These are phyloP conservation scores for Fusarium solani-melongenae DNA, from an alignment of 2,329 filamentous ascomycete genomes.

Conservation along the genomic window DNA sequence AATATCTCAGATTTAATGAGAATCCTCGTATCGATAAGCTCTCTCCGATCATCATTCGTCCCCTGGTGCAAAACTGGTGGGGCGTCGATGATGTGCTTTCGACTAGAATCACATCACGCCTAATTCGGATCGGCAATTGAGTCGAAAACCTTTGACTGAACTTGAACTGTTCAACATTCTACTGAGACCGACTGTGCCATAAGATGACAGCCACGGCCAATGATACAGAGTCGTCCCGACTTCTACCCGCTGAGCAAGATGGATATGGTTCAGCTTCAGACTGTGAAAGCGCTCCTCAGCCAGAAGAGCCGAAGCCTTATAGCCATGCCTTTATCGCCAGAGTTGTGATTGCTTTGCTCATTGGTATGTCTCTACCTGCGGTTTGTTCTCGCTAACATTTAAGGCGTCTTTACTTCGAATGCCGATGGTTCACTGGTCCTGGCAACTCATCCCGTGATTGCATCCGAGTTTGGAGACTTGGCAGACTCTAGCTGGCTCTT, in stretches of 20 bases:
- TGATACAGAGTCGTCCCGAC: conserved; percentile 16
- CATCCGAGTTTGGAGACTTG: conserved; percentile 69
- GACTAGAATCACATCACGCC: not conserved
- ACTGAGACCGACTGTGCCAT: not conserved
- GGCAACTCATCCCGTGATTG: conserved; percentile 72
- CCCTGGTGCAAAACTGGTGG: not conserved
- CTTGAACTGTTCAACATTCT: not conserved
- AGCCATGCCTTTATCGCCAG: conserved; percentile 29
- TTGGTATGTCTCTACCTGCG: conserved; percentile 13
- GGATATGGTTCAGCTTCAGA: conserved; percentile 13
- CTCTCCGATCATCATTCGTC: not conserved
- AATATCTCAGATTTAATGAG: not conserved
- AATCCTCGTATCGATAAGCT: not conserved
- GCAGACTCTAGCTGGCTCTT: conserved; percentile 61
- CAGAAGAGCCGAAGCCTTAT: conserved; percentile 13
- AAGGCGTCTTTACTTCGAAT: conserved; percentile 70
- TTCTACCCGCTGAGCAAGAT: conserved; percentile 2
- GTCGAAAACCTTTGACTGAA: not conserved
- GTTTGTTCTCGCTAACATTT: not conserved
- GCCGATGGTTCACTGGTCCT: conserved; percentile 73
- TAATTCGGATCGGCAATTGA: not conserved
- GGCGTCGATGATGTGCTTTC: conserved; percentile 8
- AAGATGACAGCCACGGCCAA: not conserved
- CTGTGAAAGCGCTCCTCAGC: conserved; percentile 4
- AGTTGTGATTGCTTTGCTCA: conserved; percentile 27